Evolutionary conservation across 805 yeast species (phyloP).

Genomic region (Candida vaughaniae): DNA sequence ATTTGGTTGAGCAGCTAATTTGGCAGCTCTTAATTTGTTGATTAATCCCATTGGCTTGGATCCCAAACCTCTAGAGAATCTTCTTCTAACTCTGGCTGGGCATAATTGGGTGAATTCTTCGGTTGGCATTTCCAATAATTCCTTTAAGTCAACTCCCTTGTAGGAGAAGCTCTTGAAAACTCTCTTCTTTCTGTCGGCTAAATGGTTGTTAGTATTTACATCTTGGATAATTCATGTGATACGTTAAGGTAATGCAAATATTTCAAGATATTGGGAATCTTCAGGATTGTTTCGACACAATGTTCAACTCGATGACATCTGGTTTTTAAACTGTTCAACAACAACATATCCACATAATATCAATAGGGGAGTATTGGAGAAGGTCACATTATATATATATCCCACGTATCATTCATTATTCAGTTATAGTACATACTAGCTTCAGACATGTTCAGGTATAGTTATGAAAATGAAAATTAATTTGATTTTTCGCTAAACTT

Average conservation of each 20-base stretch:
- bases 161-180: conserved; percentile 92
- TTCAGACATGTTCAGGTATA: conserved; percentile 30
- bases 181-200: conserved; percentile 80
- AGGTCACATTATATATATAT: no score
- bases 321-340: no score
- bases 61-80: conserved; percentile 97
- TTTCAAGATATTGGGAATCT: no score
- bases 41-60: conserved; percentile 93
- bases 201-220: conserved; percentile 47
- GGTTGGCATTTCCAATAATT: conserved; percentile 88
- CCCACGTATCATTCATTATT: conserved; percentile 1
- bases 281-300: no score
- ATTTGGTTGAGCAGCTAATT: conserved; percentile 81
- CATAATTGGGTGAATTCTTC: conserved; percentile 97
- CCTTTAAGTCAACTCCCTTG: conserved; percentile 98
- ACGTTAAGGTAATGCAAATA: no score
- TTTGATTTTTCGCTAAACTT: conserved; percentile 8
- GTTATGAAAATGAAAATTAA: conserved; percentile 6
- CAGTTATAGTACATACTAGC: conserved; percentile 28
- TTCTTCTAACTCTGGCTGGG: conserved; percentile 99
- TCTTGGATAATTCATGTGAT: not conserved
- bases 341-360: no score
- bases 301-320: no score
- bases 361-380: no score
- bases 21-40: conserved; percentile 97